Evolutionary conservation across 2,329 filamentous ascomycete genomes (phyloP), one percentile per base, ranked within the genome.

Genomic region (Tricladium varicosporioides): DNA sequence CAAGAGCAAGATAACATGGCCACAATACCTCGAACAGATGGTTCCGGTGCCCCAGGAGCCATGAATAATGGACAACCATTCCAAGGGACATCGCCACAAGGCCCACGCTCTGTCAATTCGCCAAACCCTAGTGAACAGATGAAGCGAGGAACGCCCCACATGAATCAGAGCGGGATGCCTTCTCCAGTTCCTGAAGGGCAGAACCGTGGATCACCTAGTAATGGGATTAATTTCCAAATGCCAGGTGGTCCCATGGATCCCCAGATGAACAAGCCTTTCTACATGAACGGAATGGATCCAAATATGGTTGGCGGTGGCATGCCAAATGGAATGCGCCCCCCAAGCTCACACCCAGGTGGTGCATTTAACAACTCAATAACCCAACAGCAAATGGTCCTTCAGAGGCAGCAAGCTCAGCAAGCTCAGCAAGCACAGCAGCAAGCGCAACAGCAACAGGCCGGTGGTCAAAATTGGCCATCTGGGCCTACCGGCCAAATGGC

Each of bases 121-220:
- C 89, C 89, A 36, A 92, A 90, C 69, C 87, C 89, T 18, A 78
- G 81, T 46, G 89, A 92, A 60, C 87, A 89, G 73, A 91, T 91
- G 80, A 91, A 90, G 78, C 86, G 89, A 51, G 84, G 84, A 50
- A 89, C 87, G 22, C 87, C 88, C 22, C 88, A 90, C 72, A 85
- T 91, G 80, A 83, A 82, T 66, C 83, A 83, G 57, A 81, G 81
- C 40, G 84, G 81, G 55, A 84, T 91, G 62, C 86, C 87, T 19
- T 91, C 86, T 19, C 88, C 85, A 7, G 78, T 89, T 60, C 86
- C 87, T 2, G 89, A 90, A 68, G 87, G 84, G 13, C 85, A 81
- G 76, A 89, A 83, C 58, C 82, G 80, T 66, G 83, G 79, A 72
- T 89, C 86, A 57, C 86, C 86, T 50, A 85, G 79, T 27, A 27